Base-by-base conservation (phyloP, 495 filamentous ascomycete species). In the Immersiella caudata region DNA sequence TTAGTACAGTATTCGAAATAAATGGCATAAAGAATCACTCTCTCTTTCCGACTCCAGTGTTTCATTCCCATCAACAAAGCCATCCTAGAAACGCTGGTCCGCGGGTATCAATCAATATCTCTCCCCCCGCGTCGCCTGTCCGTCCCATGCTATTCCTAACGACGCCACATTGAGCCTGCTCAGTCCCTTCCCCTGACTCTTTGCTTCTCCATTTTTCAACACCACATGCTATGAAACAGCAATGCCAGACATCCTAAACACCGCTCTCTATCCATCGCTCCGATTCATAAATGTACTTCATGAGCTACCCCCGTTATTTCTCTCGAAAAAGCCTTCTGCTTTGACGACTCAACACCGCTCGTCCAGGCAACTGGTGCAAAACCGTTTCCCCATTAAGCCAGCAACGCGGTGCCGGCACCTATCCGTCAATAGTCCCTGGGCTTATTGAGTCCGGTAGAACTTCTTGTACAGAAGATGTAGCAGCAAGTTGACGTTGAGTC, bases 391-490 rank as follows among this genome's bases (percentile, higher is more conserved):
- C 40, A 12, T 18, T 14, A 46, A 5, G 11, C 40, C 9, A 12
- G 5, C 40, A 12, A 46, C 11, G 5, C 14, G 40, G 11, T 2
- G 14, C 40, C 9, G 11, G 40, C 40, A 4, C 2, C 11, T 46
- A 4, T 46, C 11, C 11, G 14, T 12, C 40, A 46, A 46, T 4
- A 14, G 2, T 2, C 52, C 6, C 20, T 22, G 24, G n/a, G 22
- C 61, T 33, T 89, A 89, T 73, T 90, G 87, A 64, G 91, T 91
- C 65, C 89, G 82, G 76, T 98, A 99, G 80, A 99, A 99, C 82
- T 99, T 99, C 86, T 93, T 93, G 83, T 97, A 97, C 61, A 99
- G 84, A 78, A 97, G 81, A 84, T 98, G 94, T 82, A 99, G 79
- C 78, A 99, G 89, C 65, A 97, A 80, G 79, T 99, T 97, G 68